Percentiles rank a stretch among this genome's conserved stretches.
Evolutionary conservation across 2,329 filamentous ascomycete species (phyloP).

Genomic region (Paraphaeosphaeria sporulosa): DNA sequence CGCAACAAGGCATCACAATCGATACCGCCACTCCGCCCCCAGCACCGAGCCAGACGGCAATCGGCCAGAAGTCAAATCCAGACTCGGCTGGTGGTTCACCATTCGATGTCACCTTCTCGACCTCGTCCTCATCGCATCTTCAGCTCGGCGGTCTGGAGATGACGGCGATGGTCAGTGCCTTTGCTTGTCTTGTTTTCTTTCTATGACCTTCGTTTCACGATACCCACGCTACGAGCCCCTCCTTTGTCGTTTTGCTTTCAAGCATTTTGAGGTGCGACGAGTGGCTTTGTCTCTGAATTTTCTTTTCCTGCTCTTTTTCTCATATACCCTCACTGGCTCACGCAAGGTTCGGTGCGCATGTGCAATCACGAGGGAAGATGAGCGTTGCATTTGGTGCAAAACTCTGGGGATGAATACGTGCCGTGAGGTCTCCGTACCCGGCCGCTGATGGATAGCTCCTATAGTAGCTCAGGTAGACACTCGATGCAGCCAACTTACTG

Average conservation of each 20-base stretch:
- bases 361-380: background rate
- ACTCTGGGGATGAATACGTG: background rate
- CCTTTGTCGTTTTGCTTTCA: background rate
- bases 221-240: background rate
- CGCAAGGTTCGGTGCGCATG: background rate
- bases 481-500: background rate
- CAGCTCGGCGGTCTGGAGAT: constrained; percentile 13
- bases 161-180: constrained; percentile 23
- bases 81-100: constrained; percentile 56
- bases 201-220: constrained; percentile 17
- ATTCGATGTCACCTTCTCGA: constrained; percentile 48
- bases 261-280: constrained; percentile 1
- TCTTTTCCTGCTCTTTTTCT: constrained; percentile 26
- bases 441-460: background rate
- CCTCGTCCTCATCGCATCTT: constrained; percentile 28
- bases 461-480: background rate
- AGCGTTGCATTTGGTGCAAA: background rate
- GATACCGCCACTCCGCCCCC: constrained; percentile 13
- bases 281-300: background rate
- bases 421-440: background rate
- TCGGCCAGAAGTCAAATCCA: constrained; percentile 42
- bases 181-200: constrained; percentile 19
- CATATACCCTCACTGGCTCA: constrained; percentile 34
- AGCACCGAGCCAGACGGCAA: constrained; percentile 28
- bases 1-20: constrained; percentile 7